A percentile compares a stretch with the other conserved stretches of the same genome.
These are phyloP conservation scores for Rhizoclosmatium globosum DNA, from an alignment of 192 early-diverging fungal species.

Conservation along the genomic window DNA sequence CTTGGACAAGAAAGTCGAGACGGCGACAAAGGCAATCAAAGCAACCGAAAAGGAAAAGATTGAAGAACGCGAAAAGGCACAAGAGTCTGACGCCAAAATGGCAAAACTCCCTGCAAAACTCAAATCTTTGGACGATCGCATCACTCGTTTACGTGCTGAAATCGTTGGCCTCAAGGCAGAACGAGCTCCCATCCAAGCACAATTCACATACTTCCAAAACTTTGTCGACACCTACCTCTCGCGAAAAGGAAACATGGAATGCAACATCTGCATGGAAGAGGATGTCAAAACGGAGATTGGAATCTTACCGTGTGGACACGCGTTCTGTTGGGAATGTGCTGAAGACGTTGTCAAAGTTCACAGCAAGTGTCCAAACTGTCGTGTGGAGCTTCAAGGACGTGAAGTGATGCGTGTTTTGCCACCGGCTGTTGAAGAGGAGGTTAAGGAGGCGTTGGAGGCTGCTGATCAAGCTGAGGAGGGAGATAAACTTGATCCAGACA, in stretches of 20 bases:
- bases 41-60: background rate
- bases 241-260: background rate
- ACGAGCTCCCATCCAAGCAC: constrained; percentile 13
- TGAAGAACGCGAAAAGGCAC: background rate
- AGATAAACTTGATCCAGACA: constrained; percentile 1
- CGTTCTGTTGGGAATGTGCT: constrained; percentile 22
- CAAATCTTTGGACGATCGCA: background rate
- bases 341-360: background rate
- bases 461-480: background rate
- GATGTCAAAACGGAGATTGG: background rate
- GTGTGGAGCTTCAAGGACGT: background rate
- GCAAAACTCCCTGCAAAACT: background rate
- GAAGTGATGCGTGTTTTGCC: constrained; percentile 10
- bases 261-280: constrained; percentile 23
- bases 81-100: background rate
- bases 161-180: background rate
- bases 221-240: constrained; percentile 13
- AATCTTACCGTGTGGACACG: constrained; percentile 21
- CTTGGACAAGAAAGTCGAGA: background rate
- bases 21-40: background rate
- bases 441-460: background rate
- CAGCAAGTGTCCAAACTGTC: constrained; percentile 9
- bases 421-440: constrained; percentile 15
- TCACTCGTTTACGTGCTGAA: background rate
- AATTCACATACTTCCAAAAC: constrained; percentile 20